These are phyloP conservation scores for Capsicum chinense DNA, from an alignment of 257 asterid genomes.

Conservation along the genomic window DNA sequence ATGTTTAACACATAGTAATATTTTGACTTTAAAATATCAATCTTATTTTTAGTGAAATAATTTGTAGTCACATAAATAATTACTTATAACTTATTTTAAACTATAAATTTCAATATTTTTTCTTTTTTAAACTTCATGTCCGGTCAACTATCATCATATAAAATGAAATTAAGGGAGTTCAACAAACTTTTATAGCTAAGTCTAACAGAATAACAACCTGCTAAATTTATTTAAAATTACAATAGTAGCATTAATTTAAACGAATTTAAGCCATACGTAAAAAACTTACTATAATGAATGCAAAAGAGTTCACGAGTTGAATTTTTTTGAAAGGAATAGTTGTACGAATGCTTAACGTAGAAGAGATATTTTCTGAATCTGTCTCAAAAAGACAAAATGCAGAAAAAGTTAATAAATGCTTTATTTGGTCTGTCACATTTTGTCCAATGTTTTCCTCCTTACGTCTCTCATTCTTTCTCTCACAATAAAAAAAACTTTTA, in stretches of 20 bases:
- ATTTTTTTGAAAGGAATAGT: not conserved
- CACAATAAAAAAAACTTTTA: too few relatives aligned
- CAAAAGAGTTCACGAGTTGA: not conserved
- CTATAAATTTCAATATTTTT: too few relatives aligned
- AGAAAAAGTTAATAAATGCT: not conserved
- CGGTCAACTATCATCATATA: not conserved
- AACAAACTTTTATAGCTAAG: not conserved
- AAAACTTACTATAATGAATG: not conserved
- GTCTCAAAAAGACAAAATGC: not conserved
- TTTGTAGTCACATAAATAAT: too few relatives aligned
- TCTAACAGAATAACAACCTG: not conserved
- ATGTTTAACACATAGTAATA: too few relatives aligned
- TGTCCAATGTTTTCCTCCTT: not conserved
- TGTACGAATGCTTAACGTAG: not conserved
- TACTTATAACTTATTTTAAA: too few relatives aligned
- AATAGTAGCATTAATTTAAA: not conserved
- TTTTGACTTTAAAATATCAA: too few relatives aligned
- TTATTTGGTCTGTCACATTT: not conserved
- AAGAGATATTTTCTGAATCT: not conserved
- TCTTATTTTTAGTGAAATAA: too few relatives aligned
- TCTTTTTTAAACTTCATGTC: too few relatives aligned
- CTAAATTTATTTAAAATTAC: not conserved
- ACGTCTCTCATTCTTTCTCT: too few relatives aligned
- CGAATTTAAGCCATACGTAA: not conserved
- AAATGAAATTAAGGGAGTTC: too few relatives aligned